These are phyloP conservation scores for Cutaneotrichosporon cutaneum DNA, from an alignment of 1,284 basidiomycete genomes.

Conservation along the genomic window DNA sequence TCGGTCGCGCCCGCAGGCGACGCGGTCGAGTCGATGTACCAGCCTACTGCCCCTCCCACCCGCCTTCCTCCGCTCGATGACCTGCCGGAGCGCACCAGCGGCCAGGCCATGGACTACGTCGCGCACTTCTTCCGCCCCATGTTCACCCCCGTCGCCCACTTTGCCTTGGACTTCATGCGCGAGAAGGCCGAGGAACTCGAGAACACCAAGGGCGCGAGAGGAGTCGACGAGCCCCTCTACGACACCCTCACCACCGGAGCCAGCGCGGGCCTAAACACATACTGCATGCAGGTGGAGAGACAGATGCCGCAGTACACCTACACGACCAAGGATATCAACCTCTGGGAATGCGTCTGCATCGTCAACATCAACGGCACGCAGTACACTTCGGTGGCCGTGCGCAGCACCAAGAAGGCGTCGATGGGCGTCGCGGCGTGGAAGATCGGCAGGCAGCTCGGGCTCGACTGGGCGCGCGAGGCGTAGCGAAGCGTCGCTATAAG, in stretches of 20 bases:
- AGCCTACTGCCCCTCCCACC: not conserved
- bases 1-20: conserved; percentile 1
- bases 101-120: conserved; percentile 36
- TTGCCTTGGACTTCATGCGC: conserved; percentile 27
- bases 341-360: conserved; percentile 11
- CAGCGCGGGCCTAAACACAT: conserved; percentile 13
- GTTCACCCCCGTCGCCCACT: conserved; percentile 37
- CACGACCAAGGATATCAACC: not conserved
- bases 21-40: conserved; percentile 9
- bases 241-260: conserved; percentile 12
- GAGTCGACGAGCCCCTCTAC: not conserved
- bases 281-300: conserved; percentile 4
- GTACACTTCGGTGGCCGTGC: conserved; percentile 28
- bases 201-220: not conserved
- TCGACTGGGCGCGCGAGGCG: not conserved
- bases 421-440: conserved; percentile 39
- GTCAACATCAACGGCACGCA: conserved; percentile 9
- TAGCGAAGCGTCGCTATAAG: not conserved
- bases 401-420: conserved; percentile 36
- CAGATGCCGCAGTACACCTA: conserved; percentile 12
- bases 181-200: conserved; percentile 5
- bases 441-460: conserved; percentile 29
- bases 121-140: conserved; percentile 41
- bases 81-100: conserved; percentile 25
- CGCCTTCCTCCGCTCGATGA: conserved; percentile 5